Evolutionary conservation across 2,329 filamentous ascomycete species (phyloP).

Genomic region (Colletotrichum neosansevieriae): DNA sequence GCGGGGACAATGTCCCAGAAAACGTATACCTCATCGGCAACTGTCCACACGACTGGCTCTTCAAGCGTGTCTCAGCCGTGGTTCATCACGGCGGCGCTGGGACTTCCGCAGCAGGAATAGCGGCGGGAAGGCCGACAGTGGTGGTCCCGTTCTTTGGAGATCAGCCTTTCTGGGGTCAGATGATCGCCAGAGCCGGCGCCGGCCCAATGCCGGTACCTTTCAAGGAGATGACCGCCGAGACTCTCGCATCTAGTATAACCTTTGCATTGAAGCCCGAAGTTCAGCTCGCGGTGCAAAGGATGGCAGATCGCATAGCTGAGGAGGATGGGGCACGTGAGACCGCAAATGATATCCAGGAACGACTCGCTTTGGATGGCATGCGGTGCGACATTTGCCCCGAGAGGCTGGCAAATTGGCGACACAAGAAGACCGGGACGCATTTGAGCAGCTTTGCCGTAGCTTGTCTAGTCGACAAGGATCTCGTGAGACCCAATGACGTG

Average conservation of each 20-base stretch:
- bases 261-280: slow-evolving; percentile 64
- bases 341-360: slow-evolving; percentile 65
- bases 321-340: slow-evolving; percentile 68
- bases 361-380: slow-evolving; percentile 65
- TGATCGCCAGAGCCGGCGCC: slow-evolving; percentile 71
- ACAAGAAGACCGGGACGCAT: slow-evolving; percentile 68
- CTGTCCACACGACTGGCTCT: slow-evolving; percentile 76
- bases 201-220: slow-evolving; percentile 69
- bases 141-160: slow-evolving; percentile 77
- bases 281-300: slow-evolving; percentile 50
- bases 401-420: slow-evolving; percentile 70
- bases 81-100: slow-evolving; percentile 76
- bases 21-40: slow-evolving; percentile 73
- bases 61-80: slow-evolving; percentile 68
- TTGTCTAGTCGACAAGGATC: slow-evolving; percentile 65
- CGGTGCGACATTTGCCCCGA: slow-evolving; percentile 70
- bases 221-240: slow-evolving; percentile 68
- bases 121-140: slow-evolving; percentile 70
- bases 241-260: slow-evolving; percentile 64
- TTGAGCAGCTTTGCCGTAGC: slow-evolving; percentile 72
- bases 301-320: slow-evolving; percentile 64
- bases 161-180: slow-evolving; percentile 75
- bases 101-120: slow-evolving; percentile 73
- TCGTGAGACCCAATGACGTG: slow-evolving; percentile 68
- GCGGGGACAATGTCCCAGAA: slow-evolving; percentile 60